Evolutionary conservation across 306 rosid genomes (phyloP).

Genomic region (Notholithocarpus densiflorus): DNA sequence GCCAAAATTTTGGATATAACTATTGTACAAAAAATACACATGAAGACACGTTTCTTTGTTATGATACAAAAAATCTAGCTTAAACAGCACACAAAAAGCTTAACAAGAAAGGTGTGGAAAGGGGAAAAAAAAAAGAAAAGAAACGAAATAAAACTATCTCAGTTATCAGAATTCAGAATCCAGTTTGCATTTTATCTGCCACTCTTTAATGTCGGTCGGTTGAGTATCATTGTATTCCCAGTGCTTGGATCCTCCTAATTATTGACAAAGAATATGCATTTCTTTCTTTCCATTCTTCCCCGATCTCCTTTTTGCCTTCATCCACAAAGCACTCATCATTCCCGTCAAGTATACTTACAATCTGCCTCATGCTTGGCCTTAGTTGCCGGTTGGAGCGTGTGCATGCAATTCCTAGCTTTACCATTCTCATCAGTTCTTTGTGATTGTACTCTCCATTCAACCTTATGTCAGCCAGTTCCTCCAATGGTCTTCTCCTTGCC

Average conservation of each 20-base stretch:
- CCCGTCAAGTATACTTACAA: constrained; percentile 76
- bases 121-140: constrained; percentile 13
- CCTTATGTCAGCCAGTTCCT: constrained; percentile 65
- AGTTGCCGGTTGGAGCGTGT: constrained; percentile 53
- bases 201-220: not conserved
- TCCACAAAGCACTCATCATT: constrained; percentile 47
- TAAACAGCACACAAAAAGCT: constrained; percentile 15
- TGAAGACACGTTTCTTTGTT: constrained; percentile 18
- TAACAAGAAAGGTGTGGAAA: constrained; percentile 11
- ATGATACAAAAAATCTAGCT: constrained; percentile 20
- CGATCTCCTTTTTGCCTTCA: constrained; percentile 40
- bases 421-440: constrained; percentile 58
- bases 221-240: constrained; percentile 72
- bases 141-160: not conserved
- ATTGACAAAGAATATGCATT: constrained; percentile 59
- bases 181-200: constrained; percentile 19
- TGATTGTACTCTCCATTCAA: constrained; percentile 62
- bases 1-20: not conserved
- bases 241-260: constrained; percentile 81
- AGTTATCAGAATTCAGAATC: constrained; percentile 1
- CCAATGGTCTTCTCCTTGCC: constrained; percentile 49
- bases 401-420: constrained; percentile 65
- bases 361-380: constrained; percentile 83
- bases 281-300: constrained; percentile 66
- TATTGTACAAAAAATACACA: not conserved